Percentiles rank a stretch among this genome's conserved stretches.
phyloP scores from a whole-genome alignment of 176 grass and related monocot genomes.

The Raddia distichophylla region DNA sequence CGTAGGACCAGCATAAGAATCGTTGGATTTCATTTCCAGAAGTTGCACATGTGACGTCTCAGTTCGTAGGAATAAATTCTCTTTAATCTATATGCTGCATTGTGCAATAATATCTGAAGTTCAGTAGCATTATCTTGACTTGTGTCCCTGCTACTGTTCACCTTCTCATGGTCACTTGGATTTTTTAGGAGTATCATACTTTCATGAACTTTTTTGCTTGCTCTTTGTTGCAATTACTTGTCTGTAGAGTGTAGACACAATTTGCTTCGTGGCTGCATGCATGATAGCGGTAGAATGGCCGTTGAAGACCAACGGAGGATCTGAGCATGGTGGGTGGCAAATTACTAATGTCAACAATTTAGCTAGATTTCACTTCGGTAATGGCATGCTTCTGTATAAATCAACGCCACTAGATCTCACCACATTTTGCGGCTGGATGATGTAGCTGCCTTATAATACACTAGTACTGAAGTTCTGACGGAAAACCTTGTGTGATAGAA shows the following conservation, averaged over 20 bases:
- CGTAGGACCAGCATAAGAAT: neutral
- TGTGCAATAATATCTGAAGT: neutral
- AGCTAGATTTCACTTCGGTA: neutral
- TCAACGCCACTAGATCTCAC: neutral
- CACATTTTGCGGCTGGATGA: neutral
- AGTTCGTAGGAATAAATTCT: neutral
- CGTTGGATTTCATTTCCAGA: neutral
- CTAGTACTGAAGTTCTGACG: neutral
- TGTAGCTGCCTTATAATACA: neutral
- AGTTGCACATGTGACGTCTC: conserved; percentile 6
- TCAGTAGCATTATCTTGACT: neutral
- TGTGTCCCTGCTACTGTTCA: neutral
- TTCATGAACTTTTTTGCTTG: neutral
- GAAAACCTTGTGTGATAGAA: neutral
- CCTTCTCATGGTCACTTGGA: neutral
- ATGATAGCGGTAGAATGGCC: neutral
- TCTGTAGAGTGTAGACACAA: neutral
- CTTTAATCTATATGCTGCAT: conserved; percentile 18
- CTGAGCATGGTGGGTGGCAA: neutral
- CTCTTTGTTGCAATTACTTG: neutral
- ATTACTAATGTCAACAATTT: neutral
- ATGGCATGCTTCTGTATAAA: conserved; percentile 1
- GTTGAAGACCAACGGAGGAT: neutral
- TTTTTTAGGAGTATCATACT: no score
- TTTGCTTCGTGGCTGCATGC: neutral